Conservation (phyloP, 2,329 filamentous ascomycete species). For the Epichloe sibirici region DNA sequence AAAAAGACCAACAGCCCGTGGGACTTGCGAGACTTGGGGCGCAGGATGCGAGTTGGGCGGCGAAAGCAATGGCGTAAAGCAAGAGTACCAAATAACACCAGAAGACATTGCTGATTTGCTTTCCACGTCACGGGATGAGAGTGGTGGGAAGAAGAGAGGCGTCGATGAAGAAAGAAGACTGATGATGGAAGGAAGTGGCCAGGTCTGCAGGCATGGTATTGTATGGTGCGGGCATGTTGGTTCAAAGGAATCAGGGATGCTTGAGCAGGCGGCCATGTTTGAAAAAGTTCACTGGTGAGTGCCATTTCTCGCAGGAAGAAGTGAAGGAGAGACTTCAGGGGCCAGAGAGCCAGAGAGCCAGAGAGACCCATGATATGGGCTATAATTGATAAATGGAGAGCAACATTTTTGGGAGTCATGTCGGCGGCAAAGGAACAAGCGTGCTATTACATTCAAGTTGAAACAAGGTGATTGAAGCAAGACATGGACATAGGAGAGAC, state of each 20-base stretch:
- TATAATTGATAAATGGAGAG: neutral
- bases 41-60: no score
- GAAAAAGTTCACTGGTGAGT: neutral
- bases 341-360: neutral
- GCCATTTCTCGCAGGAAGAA: conserved; percentile 5
- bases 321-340: neutral
- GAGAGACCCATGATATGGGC: neutral
- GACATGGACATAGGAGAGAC: no score
- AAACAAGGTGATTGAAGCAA: neutral
- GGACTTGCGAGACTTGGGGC: no score
- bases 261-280: neutral
- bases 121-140: neutral
- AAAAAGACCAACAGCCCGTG: neutral
- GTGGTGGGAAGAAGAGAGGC: neutral
- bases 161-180: neutral
- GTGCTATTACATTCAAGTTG: conserved; percentile 2
- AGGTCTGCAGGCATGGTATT: neutral
- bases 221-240: neutral
- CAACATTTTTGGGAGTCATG: neutral
- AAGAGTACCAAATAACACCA: no score
- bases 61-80: no score
- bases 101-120: neutral
- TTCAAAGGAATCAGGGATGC: neutral
- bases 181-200: neutral
- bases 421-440: conserved; percentile 3